These are phyloP conservation scores for Cordyceps javanica DNA, from an alignment of 2,329 filamentous ascomycete species.

Conservation along the genomic window DNA sequence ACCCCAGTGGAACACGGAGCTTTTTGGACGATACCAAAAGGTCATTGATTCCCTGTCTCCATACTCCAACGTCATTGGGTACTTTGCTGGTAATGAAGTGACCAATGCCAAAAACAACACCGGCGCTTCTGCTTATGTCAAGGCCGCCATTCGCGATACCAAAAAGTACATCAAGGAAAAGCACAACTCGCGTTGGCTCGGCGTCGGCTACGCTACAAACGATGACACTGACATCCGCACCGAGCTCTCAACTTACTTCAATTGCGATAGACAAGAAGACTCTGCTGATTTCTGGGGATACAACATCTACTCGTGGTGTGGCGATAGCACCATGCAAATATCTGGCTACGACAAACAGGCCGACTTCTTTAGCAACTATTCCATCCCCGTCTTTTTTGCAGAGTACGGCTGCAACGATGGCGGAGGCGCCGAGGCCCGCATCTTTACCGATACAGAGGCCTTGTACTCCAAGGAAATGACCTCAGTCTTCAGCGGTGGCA, in stretches of 20 bases:
- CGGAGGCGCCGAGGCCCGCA: constrained; percentile 56
- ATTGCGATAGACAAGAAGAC: constrained; percentile 63
- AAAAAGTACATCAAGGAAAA: constrained; percentile 84
- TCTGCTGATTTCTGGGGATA: constrained; percentile 98
- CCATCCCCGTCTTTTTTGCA: constrained; percentile 94
- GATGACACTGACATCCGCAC: constrained; percentile 80
- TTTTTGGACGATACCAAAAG: constrained; percentile 73
- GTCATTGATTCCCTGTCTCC: constrained; percentile 76
- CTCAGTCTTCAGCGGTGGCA: constrained; percentile 84
- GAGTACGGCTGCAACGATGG: constrained; percentile 92
- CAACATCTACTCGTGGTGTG: constrained; percentile 99
- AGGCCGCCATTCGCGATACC: constrained; percentile 92
- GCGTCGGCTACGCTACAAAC: constrained; percentile 93
- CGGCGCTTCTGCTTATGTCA: constrained; percentile 84
- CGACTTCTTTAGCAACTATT: constrained; percentile 80
- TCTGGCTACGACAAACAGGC: constrained; percentile 82
- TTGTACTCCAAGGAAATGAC: constrained; percentile 81
- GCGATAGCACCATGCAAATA: constrained; percentile 65
- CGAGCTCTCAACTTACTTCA: constrained; percentile 86
- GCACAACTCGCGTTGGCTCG: constrained; percentile 68
- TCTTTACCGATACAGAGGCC: constrained; percentile 77
- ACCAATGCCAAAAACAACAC: constrained; percentile 88
- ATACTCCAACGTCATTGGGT: constrained; percentile 90
- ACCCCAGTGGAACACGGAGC: constrained; percentile 70
- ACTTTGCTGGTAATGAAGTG: constrained; percentile 98